Evolutionary conservation across 768 basidiomycete species (phyloP).

Genomic region (Mycena leptocephala): DNA sequence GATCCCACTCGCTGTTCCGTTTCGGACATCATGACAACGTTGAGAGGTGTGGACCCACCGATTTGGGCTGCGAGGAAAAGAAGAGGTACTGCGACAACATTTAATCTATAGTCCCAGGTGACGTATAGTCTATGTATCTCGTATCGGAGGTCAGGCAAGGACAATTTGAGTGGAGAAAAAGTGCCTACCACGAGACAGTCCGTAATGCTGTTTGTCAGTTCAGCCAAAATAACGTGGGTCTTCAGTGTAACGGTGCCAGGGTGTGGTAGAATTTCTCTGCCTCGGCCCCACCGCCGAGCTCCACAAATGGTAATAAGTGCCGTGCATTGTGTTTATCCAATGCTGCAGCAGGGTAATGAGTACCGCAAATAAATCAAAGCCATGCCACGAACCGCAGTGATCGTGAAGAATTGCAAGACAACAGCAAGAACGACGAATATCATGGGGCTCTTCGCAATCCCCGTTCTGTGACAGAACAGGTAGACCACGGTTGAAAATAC

Average conservation of each 20-base stretch:
- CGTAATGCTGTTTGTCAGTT: constrained; percentile 1
- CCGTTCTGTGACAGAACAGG: not conserved
- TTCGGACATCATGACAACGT: not conserved
- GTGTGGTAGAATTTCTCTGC: not conserved
- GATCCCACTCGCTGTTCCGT: not conserved
- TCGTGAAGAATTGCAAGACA: not conserved
- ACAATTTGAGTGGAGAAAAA: not conserved
- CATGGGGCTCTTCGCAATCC: not conserved
- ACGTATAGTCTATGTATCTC: not conserved
- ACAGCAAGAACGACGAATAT: not conserved
- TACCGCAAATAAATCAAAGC: not conserved
- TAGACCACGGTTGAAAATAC: not conserved
- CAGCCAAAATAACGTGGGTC: not conserved
- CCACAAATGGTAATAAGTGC: not conserved
- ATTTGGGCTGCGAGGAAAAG: not conserved
- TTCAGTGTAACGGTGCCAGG: not conserved
- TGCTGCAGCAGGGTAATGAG: constrained; percentile 4
- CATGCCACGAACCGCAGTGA: not conserved
- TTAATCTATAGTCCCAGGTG: not conserved
- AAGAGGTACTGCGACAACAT: not conserved
- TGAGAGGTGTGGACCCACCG: not conserved
- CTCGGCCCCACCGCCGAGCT: not conserved
- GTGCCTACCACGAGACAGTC: not conserved
- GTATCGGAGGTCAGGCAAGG: not conserved
- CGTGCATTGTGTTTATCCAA: not conserved